Conservation (phyloP, 352 stramenopile species). For the Phytophthora meadii region DNA sequence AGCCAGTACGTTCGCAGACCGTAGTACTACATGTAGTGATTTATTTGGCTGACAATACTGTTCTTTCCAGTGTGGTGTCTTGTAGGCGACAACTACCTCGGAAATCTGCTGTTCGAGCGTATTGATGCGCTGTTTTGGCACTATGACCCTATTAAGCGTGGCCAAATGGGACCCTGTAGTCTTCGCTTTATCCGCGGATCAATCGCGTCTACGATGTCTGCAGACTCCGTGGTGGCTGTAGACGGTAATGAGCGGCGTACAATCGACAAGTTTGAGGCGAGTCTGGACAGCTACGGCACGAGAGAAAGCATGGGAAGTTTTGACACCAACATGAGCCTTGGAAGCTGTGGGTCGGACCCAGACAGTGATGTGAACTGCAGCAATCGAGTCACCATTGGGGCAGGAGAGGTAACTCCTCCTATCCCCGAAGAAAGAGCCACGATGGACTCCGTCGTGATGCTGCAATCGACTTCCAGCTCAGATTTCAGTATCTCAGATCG, state of each 20-base stretch:
- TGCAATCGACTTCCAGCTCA: constrained; percentile 26
- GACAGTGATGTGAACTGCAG: constrained; percentile 15
- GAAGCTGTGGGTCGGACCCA: constrained; percentile 17
- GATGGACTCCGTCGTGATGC: constrained; percentile 26
- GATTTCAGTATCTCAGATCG: constrained; percentile 28
- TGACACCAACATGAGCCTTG: constrained; percentile 22
- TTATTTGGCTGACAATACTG: not conserved
- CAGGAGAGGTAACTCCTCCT: constrained; percentile 2
- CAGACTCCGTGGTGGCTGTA: constrained; percentile 25
- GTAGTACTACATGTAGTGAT: not conserved
- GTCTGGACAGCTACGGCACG: constrained; percentile 24
- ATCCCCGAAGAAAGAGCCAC: constrained; percentile 14
- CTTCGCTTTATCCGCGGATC: constrained; percentile 38
- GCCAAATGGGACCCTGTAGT: constrained; percentile 21
- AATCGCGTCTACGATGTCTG: constrained; percentile 33
- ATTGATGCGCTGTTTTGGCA: constrained; percentile 52
- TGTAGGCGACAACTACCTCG: constrained; percentile 50
- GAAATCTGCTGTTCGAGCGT: constrained; percentile 47
- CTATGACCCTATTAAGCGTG: constrained; percentile 44
- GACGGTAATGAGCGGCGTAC: constrained; percentile 10
- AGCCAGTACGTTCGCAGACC: constrained; percentile 35
- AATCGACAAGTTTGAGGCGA: constrained; percentile 10
- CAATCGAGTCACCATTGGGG: constrained; percentile 21
- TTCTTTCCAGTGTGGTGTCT: constrained; percentile 50
- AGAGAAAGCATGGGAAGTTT: constrained; percentile 17